Evolutionary conservation across 2,329 filamentous ascomycete genomes (phyloP).

Genomic region (Stemphylium vesicarium): DNA sequence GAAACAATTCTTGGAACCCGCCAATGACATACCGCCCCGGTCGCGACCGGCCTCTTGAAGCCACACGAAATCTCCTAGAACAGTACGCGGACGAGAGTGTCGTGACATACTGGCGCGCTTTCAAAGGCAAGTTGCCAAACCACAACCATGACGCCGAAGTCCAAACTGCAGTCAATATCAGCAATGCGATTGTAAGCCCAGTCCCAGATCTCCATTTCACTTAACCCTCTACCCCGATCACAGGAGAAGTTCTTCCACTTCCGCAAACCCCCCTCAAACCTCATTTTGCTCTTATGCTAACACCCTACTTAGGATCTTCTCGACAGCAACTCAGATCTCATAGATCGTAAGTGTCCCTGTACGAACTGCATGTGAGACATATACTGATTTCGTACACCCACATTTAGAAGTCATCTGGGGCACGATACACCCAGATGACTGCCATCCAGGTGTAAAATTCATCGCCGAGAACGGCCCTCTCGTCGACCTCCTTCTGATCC

Average conservation of each 20-base stretch:
- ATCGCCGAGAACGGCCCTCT: slow-evolving; percentile 2
- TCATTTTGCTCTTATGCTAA: too few relatives aligned
- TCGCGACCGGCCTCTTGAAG: background rate
- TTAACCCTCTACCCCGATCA: background rate
- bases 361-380: too few relatives aligned
- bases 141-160: background rate
- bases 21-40: background rate
- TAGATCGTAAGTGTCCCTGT: too few relatives aligned
- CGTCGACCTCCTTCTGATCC: slow-evolving; percentile 13
- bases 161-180: background rate
- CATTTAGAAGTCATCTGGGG: background rate
- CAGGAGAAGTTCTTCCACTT: background rate
- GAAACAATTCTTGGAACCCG: background rate
- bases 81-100: background rate
- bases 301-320: background rate
- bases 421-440: background rate
- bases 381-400: too few relatives aligned
- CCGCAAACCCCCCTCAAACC: too few relatives aligned
- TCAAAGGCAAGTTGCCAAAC: background rate
- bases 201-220: background rate
- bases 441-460: slow-evolving; percentile 5
- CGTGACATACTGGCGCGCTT: background rate
- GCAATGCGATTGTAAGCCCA: background rate
- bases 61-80: background rate
- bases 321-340: background rate